Evolutionary conservation across 805 yeast species (phyloP).

Genomic region (Starmerella kuoi): DNA sequence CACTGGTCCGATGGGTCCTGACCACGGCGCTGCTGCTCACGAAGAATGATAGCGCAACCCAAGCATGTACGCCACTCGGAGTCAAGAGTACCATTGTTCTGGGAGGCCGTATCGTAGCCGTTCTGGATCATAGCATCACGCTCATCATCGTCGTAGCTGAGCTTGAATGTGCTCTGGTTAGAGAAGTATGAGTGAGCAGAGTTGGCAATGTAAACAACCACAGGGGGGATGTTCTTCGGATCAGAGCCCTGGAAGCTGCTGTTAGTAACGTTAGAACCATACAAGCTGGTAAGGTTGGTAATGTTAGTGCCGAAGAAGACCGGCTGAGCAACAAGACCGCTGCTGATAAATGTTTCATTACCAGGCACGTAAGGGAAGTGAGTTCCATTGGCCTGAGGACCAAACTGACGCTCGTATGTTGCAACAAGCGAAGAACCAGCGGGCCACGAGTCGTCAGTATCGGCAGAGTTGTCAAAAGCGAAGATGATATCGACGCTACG

Average conservation of each 20-base stretch:
- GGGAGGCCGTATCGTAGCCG: slow-evolving; percentile 64
- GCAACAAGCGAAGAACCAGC: slow-evolving; percentile 30
- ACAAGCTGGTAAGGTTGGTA: slow-evolving; percentile 45
- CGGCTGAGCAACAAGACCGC: slow-evolving; percentile 41
- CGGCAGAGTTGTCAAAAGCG: slow-evolving; percentile 34
- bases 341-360: slow-evolving; percentile 38
- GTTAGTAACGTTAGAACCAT: slow-evolving; percentile 28
- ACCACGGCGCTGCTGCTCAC: slow-evolving; percentile 63
- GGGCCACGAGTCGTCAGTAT: slow-evolving; percentile 29
- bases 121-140: slow-evolving; percentile 52
- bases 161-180: slow-evolving; percentile 59
- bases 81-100: slow-evolving; percentile 59
- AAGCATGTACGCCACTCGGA: slow-evolving; percentile 62
- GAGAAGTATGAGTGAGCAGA: slow-evolving; percentile 51
- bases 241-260: slow-evolving; percentile 9
- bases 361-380: slow-evolving; percentile 25
- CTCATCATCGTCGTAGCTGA: slow-evolving; percentile 50
- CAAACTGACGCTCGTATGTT: slow-evolving; percentile 25
- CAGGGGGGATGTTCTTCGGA: slow-evolving; percentile 40
- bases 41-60: slow-evolving; percentile 74
- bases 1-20: slow-evolving; percentile 57
- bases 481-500: slow-evolving; percentile 52
- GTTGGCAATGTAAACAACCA: slow-evolving; percentile 68
- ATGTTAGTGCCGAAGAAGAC: slow-evolving; percentile 73
- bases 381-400: slow-evolving; percentile 22